phyloP scores from a whole-genome alignment of 139 green algal genomes.

The Picochlorum sp. region DNA sequence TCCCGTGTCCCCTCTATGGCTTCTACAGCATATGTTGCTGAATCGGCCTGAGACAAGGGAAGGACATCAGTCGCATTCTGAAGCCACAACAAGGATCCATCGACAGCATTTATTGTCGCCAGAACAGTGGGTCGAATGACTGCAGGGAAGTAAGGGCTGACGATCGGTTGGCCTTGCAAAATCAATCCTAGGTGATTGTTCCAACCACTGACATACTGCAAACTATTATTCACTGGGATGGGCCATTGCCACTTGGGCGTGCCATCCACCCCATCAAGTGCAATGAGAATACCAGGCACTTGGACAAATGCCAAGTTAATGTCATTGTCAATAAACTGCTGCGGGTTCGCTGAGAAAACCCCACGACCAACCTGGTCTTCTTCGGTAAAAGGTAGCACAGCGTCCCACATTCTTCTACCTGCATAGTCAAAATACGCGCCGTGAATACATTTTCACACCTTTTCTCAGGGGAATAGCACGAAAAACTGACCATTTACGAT shows the following conservation, averaged over 20 bases:
- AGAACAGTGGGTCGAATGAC: not conserved
- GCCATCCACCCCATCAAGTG: conserved; percentile 6
- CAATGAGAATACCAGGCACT: not conserved
- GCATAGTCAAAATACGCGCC: not conserved
- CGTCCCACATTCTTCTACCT: not conserved
- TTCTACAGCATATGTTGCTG: conserved; percentile 7
- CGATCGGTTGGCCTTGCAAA: conserved; percentile 9
- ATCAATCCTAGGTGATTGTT: not conserved
- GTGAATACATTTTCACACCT: no score
- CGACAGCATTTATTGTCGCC: not conserved
- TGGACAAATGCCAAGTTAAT: conserved; percentile 8
- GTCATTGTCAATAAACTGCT: conserved; percentile 4
- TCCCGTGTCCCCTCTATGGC: not conserved
- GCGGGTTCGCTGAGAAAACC: not conserved
- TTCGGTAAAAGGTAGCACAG: not conserved
- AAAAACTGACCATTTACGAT: not conserved
- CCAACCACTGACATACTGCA: conserved; percentile 2
- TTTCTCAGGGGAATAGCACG: not conserved
- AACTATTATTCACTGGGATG: not conserved
- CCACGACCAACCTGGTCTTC: not conserved
- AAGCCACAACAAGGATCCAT: not conserved
- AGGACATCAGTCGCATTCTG: conserved; percentile 5
- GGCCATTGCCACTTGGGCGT: conserved; percentile 3
- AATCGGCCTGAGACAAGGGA: not conserved
- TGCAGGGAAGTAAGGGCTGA: conserved; percentile 7